phyloP scores from a whole-genome alignment of 352 stramenopile species.

The Phytophthora palmivora region DNA sequence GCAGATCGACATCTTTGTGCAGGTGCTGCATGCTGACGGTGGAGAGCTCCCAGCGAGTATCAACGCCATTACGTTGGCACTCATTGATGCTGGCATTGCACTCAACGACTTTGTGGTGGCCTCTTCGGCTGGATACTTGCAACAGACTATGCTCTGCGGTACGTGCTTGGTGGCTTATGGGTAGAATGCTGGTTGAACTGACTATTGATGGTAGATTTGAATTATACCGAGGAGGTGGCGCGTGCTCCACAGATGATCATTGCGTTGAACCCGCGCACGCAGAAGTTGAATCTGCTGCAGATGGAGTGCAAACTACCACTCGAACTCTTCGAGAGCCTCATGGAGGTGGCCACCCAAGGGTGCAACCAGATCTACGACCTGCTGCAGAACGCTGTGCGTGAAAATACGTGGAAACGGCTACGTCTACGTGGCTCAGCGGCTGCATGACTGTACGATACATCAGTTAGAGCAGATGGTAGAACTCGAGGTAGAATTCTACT shows the following conservation, averaged over 20 bases:
- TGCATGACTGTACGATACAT: constrained; percentile 29
- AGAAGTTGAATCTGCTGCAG: constrained; percentile 89
- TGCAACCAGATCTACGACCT: constrained; percentile 89
- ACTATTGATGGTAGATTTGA: constrained; percentile 73
- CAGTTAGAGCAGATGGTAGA: background rate
- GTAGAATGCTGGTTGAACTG: constrained; percentile 1
- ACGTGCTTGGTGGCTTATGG: constrained; percentile 6
- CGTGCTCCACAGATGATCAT: constrained; percentile 89
- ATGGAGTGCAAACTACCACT: constrained; percentile 92
- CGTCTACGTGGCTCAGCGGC: constrained; percentile 53
- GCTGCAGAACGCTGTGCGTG: constrained; percentile 83
- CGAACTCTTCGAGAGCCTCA: constrained; percentile 89
- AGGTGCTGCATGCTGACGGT: constrained; percentile 92
- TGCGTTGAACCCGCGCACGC: constrained; percentile 87
- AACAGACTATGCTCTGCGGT: constrained; percentile 90
- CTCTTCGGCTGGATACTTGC: constrained; percentile 89
- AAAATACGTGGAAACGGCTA: constrained; percentile 85
- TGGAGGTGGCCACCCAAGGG: constrained; percentile 80
- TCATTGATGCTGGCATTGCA: constrained; percentile 92
- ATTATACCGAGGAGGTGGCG: constrained; percentile 90
- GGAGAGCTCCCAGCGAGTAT: constrained; percentile 88
- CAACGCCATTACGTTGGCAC: constrained; percentile 91
- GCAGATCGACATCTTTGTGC: constrained; percentile 94
- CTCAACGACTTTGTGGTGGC: constrained; percentile 93
- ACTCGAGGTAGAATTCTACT: constrained; percentile 2